Evolutionary conservation across 208 protist species (phyloP).

Genomic region (Polymyxa betae): DNA sequence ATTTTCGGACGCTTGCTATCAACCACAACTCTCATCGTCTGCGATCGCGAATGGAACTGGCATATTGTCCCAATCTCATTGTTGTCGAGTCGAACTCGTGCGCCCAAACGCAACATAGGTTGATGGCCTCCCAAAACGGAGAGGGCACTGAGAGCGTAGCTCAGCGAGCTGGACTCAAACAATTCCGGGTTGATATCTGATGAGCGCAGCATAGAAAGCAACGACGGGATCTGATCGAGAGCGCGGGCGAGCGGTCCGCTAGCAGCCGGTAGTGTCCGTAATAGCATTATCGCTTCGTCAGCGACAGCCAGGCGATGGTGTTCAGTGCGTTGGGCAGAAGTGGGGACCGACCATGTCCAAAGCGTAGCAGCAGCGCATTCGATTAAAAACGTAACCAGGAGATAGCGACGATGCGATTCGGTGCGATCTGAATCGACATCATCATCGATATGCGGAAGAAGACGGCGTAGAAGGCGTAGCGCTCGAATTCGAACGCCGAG

Average conservation of each 20-base stretch:
- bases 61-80: neutral
- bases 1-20: neutral
- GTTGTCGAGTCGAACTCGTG: neutral
- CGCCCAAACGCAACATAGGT: neutral
- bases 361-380: neutral
- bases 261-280: neutral
- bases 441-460: neutral
- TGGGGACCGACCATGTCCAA: conserved; percentile 5
- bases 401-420: neutral
- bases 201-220: neutral
- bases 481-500: conserved; percentile 21
- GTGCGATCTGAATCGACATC: neutral
- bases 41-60: conserved; percentile 12
- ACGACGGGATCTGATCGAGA: neutral
- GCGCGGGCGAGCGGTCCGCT: neutral
- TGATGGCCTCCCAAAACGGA: neutral
- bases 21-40: neutral
- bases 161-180: neutral
- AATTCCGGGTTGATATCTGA: neutral
- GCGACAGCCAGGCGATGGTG: conserved; percentile 30
- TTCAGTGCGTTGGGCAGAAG: neutral
- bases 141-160: neutral
- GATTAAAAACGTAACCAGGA: conserved; percentile 3
- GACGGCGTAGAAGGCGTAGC: conserved; percentile 24
- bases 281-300: conserved; percentile 4